phyloP scores from a whole-genome alignment of 2,329 filamentous ascomycete species.

The Alternaria angustiovoidea region DNA sequence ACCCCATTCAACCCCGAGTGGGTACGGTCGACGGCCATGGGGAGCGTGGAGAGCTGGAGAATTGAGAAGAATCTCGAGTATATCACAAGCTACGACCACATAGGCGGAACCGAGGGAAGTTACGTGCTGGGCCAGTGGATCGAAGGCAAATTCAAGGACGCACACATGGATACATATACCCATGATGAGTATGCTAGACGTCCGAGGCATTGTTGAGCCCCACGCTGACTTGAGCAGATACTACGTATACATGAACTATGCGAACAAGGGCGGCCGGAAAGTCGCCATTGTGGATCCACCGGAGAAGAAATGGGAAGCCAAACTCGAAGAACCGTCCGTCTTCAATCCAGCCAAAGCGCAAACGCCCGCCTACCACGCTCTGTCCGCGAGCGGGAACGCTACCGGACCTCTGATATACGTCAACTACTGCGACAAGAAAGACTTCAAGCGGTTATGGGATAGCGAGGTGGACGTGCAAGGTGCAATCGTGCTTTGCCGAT shows the following conservation, averaged over 20 bases:
- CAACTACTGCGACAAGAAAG: conserved; percentile 86
- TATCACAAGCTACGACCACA: conserved; percentile 84
- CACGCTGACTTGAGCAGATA: conserved; percentile 57
- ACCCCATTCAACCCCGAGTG: conserved; percentile 85
- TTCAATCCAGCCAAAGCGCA: conserved; percentile 68
- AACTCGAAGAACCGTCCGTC: conserved; percentile 80
- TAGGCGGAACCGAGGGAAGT: conserved; percentile 94
- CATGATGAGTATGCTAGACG: conserved; percentile 67
- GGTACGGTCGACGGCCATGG: conserved; percentile 77
- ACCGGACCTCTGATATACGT: conserved; percentile 88
- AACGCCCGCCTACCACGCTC: conserved; percentile 84
- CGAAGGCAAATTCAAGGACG: conserved; percentile 75
- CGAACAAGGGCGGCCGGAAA: conserved; percentile 75
- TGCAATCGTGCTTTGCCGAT: conserved; percentile 83
- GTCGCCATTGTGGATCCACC: conserved; percentile 80
- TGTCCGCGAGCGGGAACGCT: conserved; percentile 86
- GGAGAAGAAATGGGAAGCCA: conserved; percentile 77
- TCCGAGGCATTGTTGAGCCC: neutral
- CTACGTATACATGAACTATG: conserved; percentile 92
- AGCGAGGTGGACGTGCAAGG: conserved; percentile 77
- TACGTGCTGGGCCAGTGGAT: conserved; percentile 86
- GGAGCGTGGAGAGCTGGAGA: conserved; percentile 70
- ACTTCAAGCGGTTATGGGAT: conserved; percentile 77
- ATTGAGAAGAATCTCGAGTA: conserved; percentile 75
- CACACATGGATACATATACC: conserved; percentile 76